Conservation (phyloP, 495 filamentous ascomycete species). For the Tuber umbilicatum region DNA sequence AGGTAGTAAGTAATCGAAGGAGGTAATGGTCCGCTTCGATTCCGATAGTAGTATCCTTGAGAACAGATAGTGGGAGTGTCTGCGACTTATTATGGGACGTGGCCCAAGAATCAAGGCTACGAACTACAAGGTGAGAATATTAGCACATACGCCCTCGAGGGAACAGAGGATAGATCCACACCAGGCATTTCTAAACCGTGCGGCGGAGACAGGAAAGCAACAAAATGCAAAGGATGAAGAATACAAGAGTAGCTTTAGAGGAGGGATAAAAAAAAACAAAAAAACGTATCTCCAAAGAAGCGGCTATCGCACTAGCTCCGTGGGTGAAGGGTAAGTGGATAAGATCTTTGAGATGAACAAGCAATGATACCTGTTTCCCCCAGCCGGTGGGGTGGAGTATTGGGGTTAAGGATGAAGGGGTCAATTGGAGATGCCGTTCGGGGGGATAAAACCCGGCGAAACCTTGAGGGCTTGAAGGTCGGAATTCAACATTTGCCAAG, state of each 20-base stretch:
- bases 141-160: background rate
- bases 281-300: background rate
- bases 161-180: constrained; percentile 8
- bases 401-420: background rate
- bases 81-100: constrained; percentile 47
- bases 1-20: constrained; percentile 60
- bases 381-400: background rate
- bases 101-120: constrained; percentile 56
- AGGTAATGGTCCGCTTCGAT: constrained; percentile 91
- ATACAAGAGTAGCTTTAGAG: background rate
- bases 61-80: constrained; percentile 53
- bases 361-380: background rate
- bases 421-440: background rate
- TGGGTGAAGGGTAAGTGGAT: background rate
- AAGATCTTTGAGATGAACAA: background rate
- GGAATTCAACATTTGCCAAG: background rate
- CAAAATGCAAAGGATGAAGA: background rate
- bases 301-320: background rate
- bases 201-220: background rate
- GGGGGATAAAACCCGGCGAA: background rate
- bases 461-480: background rate
- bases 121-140: constrained; percentile 46
- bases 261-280: background rate
- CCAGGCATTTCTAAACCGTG: constrained; percentile 24
- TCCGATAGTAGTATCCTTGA: constrained; percentile 67